Conservation (phyloP, 2,329 filamentous ascomycete genomes). For the Venturia asperata region DNA sequence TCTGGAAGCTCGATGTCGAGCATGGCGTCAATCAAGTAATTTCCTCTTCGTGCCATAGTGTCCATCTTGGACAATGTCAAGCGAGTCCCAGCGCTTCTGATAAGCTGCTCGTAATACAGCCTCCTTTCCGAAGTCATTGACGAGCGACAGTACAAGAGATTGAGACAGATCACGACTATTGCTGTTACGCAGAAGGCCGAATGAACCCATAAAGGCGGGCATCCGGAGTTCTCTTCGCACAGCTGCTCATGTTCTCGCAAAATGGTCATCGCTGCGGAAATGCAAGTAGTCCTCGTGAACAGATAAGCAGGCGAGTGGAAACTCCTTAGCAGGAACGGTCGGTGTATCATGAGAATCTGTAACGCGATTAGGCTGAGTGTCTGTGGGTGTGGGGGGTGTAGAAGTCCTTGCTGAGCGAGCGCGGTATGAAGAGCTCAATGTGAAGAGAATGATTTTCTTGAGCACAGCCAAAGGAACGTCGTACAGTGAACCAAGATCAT, state of each 20-base stretch:
- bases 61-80: background rate
- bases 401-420: background rate
- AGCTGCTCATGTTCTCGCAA: slow-evolving; percentile 15
- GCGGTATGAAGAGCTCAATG: background rate
- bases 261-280: slow-evolving; percentile 11
- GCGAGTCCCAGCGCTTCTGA: slow-evolving; percentile 2
- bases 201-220: slow-evolving; percentile 9
- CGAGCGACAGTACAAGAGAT: slow-evolving; percentile 2
- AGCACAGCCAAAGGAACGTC: background rate
- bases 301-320: slow-evolving; percentile 14
- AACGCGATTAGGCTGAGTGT: background rate
- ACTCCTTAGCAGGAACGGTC: slow-evolving; percentile 1
- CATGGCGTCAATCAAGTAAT: background rate
- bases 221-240: background rate
- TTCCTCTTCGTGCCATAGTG: slow-evolving; percentile 13
- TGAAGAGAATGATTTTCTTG: background rate
- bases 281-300: slow-evolving; percentile 11
- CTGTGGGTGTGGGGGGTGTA: background rate
- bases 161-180: slow-evolving; percentile 12
- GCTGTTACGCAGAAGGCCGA: slow-evolving; percentile 14
- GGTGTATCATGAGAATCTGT: slow-evolving; percentile 15
- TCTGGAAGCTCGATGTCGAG: background rate
- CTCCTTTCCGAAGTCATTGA: slow-evolving; percentile 8
- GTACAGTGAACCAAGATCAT: background rate
- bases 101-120: background rate